Conservation (phyloP, 441 rosid genomes). For the Eutrema salsugineum region DNA sequence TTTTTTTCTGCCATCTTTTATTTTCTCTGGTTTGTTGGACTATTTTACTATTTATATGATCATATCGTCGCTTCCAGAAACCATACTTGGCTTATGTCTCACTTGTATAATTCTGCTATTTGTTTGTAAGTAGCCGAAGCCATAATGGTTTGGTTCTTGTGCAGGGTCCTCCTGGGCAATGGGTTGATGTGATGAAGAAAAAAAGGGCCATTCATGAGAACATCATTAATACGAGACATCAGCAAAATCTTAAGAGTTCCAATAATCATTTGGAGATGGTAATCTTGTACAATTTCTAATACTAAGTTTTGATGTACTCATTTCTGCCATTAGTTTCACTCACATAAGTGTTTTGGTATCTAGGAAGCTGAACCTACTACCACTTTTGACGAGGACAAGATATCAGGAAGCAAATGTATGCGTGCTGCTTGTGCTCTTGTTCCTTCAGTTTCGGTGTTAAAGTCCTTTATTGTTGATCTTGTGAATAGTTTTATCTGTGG, state of each 20-base stretch:
- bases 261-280: conserved; percentile 58
- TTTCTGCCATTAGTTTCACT: conserved; percentile 1
- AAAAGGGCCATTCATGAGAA: conserved; percentile 84
- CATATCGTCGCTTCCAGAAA: background rate
- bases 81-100: background rate
- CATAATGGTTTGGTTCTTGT: conserved; percentile 20
- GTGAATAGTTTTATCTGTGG: background rate
- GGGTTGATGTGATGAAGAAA: conserved; percentile 95
- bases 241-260: conserved; percentile 41
- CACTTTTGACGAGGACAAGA: conserved; percentile 32
- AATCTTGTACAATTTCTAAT: conserved; percentile 7
- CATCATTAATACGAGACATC: conserved; percentile 64
- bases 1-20: background rate
- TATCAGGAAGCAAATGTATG: conserved; percentile 51
- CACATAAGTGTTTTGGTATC: conserved; percentile 21
- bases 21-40: background rate
- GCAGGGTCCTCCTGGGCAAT: conserved; percentile 65
- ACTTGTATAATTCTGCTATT: background rate
- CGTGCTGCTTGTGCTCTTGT: background rate
- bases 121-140: background rate
- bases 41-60: background rate
- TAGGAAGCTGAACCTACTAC: conserved; percentile 53
- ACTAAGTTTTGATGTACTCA: background rate
- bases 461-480: background rate
- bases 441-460: conserved; percentile 1